These are phyloP conservation scores for Blepharisma undulans DNA, from an alignment of 169 alveolate genomes.

Conservation along the genomic window DNA sequence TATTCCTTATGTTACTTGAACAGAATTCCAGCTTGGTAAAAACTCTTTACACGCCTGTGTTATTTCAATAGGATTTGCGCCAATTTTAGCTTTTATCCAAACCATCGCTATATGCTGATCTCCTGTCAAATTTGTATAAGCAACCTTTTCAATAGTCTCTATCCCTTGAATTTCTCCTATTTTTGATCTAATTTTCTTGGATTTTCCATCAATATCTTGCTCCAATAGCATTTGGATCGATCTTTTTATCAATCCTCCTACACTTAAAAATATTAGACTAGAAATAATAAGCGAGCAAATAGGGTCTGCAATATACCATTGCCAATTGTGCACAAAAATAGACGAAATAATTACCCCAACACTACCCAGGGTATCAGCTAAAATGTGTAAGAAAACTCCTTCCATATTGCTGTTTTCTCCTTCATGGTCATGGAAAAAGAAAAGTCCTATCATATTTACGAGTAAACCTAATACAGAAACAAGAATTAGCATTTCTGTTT, in stretches of 20 bases:
- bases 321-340: conserved; percentile 69
- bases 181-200: conserved; percentile 4
- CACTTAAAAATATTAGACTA: conserved; percentile 71
- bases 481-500: conserved; percentile 73
- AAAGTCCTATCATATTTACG: conserved; percentile 83
- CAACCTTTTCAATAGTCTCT: neutral
- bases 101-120: neutral
- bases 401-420: conserved; percentile 31
- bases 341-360: conserved; percentile 88
- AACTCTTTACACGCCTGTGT: conserved; percentile 6
- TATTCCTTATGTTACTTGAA: neutral
- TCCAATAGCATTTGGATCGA: conserved; percentile 54
- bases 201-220: neutral
- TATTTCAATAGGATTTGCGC: neutral
- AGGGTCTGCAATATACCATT: conserved; percentile 85
- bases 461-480: conserved; percentile 82
- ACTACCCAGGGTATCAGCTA: conserved; percentile 89
- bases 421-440: conserved; percentile 75
- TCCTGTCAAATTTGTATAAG: conserved; percentile 5
- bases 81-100: conserved; percentile 1
- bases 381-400: conserved; percentile 85
- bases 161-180: conserved; percentile 33
- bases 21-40: neutral
- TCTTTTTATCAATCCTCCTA: conserved; percentile 63
- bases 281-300: conserved; percentile 84